Evolutionary conservation across 2,329 filamentous ascomycete genomes (phyloP).

Genomic region (Macrophomina phaseolina): DNA sequence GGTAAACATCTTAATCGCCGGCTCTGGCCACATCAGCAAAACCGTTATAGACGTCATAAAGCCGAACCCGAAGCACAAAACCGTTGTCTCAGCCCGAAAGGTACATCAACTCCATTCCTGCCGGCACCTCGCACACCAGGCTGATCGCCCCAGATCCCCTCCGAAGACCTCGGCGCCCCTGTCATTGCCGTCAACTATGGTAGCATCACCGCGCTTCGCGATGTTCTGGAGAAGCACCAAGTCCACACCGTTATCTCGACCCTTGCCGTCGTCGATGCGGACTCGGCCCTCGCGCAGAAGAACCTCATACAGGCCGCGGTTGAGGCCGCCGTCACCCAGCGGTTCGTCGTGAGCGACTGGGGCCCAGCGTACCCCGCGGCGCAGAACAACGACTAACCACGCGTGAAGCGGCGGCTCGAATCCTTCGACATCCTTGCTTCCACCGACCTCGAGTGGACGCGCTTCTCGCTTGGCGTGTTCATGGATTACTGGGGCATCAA

Average conservation of each 20-base stretch:
- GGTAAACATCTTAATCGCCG: no score
- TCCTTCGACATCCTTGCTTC: no score
- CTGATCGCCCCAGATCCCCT: no score
- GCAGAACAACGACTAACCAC: no score
- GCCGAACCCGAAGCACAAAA: no score
- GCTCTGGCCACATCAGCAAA: no score
- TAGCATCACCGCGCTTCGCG: conserved; percentile 36
- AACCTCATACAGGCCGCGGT: conserved; percentile 54
- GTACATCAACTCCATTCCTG: no score
- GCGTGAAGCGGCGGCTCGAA: no score
- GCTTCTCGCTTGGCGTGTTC: conserved; percentile 37
- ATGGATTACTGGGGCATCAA: conserved; percentile 41
- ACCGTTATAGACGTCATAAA: no score
- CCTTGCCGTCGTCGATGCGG: conserved; percentile 41
- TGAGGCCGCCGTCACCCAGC: conserved; percentile 43
- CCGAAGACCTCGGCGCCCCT: neutral
- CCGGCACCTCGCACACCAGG: no score
- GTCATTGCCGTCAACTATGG: conserved; percentile 39
- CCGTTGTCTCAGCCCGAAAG: no score
- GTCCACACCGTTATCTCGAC: conserved; percentile 55
- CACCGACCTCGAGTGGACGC: conserved; percentile 37
- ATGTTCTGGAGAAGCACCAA: conserved; percentile 45
- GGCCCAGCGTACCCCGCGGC: neutral
- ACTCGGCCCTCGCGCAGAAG: conserved; percentile 42
- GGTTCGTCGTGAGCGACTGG: conserved; percentile 51